Evolutionary conservation across 768 basidiomycete genomes (phyloP), one percentile per base, ranked within the genome.

Genomic region (Galerina marginata): DNA sequence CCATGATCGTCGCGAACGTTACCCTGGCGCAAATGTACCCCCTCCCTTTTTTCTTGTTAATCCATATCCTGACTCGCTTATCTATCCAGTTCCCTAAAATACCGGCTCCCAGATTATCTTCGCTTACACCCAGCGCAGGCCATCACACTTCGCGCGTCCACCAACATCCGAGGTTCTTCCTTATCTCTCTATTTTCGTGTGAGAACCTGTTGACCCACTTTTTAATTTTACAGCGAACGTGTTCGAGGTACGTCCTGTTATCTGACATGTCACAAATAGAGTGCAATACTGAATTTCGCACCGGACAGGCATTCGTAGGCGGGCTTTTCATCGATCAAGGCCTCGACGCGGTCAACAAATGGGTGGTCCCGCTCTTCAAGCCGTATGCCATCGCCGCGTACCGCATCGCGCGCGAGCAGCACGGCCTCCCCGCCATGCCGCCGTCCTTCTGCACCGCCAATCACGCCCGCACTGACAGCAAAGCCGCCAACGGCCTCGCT

Each of bases 261-360:
- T 20, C 1, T 48, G 40, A 15, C 14, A 9, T 37, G 16, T 7
- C 39, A 9, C 12, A 25, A 5, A 25, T n/a, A 9, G 11, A 10
- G 12, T 26, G 23, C 3, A 40, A 40, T 12, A 26, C 3, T 25
- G 6, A 37, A 23, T 33, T 7, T 7, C 29, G 7, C 16, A 10
- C n/a, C 11, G 6, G 25, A 38, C 29, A 93, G 91, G 83, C 92
- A 2, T 93, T 87, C 70, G 82, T 93, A 33, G 92, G 91, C n/a
- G 92, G 91, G 0, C 74, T 93, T 15, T 92, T 84, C 75, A 71
- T 81, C 49, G 91, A 92, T 55, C 86, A 87, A 67, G 91, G 89
- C 25, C 78, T 92, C 42, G 72, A 79, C 0, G 75, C 71, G 5
- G 85, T 86, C 45, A 77, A 79, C 59, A 44, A 60, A 4, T 93